Evolutionary conservation across 495 filamentous ascomycete genomes (phyloP).

Genomic region (Penicillium canariense): DNA sequence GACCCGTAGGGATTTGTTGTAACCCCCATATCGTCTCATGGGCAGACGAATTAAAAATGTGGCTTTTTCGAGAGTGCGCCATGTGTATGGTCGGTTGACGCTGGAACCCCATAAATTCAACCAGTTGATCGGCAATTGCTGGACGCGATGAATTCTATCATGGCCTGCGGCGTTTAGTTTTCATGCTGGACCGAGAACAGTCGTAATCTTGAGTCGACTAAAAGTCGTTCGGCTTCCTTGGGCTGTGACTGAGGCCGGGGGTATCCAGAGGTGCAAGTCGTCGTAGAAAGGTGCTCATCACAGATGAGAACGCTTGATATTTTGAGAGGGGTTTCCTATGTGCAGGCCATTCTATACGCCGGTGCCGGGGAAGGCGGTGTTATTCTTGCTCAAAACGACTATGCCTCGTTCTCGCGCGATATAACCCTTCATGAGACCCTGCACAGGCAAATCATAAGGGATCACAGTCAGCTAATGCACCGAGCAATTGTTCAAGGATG

Average conservation of each 20-base stretch:
- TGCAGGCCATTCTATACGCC: slow-evolving; percentile 57
- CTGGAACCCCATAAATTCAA: background rate
- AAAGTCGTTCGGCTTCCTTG: background rate
- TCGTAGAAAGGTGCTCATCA: background rate
- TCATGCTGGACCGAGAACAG: background rate
- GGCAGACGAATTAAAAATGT: background rate
- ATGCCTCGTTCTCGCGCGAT: slow-evolving; percentile 85
- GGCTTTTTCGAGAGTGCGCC: too few relatives aligned
- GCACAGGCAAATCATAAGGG: slow-evolving; percentile 1
- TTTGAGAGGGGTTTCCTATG: background rate
- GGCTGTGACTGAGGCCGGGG: background rate
- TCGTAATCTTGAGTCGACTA: background rate
- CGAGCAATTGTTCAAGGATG: background rate
- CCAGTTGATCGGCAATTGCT: background rate
- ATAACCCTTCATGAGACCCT: slow-evolving; percentile 97
- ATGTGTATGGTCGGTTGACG: background rate
- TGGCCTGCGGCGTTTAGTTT: background rate
- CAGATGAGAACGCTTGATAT: slow-evolving; percentile 1
- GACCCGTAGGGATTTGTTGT: background rate
- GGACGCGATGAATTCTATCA: background rate
- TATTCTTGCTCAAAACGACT: slow-evolving; percentile 85
- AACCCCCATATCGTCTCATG: background rate
- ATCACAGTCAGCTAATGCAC: background rate
- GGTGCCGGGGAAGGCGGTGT: slow-evolving; percentile 88
- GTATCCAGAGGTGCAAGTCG: background rate